phyloP scores from a whole-genome alignment of 306 rosid genomes.

The Carpinus fangiana region DNA sequence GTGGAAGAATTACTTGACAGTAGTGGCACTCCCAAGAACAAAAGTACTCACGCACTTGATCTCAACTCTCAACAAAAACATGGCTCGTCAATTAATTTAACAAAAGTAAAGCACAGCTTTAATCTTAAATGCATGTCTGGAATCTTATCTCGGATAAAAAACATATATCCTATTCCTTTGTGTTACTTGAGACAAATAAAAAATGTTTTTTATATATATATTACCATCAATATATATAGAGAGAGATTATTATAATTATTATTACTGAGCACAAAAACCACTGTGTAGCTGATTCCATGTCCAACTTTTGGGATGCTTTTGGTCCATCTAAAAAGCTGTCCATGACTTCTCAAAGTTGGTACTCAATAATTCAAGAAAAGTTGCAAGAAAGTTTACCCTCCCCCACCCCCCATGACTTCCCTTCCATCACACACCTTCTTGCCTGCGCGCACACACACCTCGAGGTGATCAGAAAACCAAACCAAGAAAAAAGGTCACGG shows the following conservation, averaged over 20 bases:
- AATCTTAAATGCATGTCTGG: conserved; percentile 3
- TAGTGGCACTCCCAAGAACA: not conserved
- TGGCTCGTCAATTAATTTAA: not conserved
- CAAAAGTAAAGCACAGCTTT: not conserved
- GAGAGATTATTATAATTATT: not conserved
- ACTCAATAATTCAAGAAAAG: conserved; percentile 10
- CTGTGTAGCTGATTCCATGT: conserved; percentile 1
- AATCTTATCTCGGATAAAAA: not conserved
- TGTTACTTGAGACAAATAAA: not conserved
- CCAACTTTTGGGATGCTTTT: conserved; percentile 5
- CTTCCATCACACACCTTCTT: not conserved
- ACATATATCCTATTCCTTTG: not conserved
- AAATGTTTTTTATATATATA: not conserved
- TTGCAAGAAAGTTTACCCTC: not conserved
- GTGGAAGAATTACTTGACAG: not conserved
- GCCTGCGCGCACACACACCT: not conserved
- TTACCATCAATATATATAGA: not conserved
- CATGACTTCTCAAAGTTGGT: conserved; percentile 22
- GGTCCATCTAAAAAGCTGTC: conserved; percentile 22
- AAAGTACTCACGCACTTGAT: not conserved
- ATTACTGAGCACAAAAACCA: not conserved
- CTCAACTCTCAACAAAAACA: not conserved
- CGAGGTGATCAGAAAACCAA: not conserved
- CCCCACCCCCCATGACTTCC: not conserved
- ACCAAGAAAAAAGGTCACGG: not conserved